Conservation (phyloP, 768 basidiomycete genomes). For the Tulasnella sp. region DNA sequence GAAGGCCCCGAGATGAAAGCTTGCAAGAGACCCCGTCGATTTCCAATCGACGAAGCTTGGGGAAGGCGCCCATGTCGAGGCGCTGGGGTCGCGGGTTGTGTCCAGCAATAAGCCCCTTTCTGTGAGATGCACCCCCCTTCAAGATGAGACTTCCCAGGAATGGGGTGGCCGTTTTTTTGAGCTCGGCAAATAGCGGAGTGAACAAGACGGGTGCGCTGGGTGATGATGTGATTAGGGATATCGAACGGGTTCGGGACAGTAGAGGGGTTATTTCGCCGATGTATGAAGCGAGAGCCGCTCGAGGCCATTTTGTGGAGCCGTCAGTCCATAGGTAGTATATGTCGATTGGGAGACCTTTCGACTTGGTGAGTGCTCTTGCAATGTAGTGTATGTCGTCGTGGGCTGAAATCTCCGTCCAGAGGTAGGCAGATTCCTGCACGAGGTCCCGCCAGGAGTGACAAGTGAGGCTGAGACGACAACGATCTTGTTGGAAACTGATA, state of each 20-base stretch:
- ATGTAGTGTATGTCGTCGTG: not conserved
- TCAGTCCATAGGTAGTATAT: not conserved
- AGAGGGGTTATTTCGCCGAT: not conserved
- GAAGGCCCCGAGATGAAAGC: not conserved
- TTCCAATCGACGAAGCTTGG: not conserved
- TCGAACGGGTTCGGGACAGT: not conserved
- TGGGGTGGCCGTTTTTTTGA: not conserved
- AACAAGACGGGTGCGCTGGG: not conserved
- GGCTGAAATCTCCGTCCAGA: not conserved
- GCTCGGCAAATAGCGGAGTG: not conserved
- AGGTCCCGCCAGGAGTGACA: not conserved
- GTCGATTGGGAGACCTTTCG: not conserved
- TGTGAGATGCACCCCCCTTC: not conserved
- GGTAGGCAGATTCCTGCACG: not conserved
- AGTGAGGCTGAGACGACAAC: not conserved
- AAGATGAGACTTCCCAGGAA: not conserved
- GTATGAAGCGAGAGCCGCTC: not conserved
- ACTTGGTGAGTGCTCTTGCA: not conserved
- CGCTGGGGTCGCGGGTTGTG: not conserved
- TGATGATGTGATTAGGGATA: not conserved
- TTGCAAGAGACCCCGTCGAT: not conserved
- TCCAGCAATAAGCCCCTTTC: not conserved
- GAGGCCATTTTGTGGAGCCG: not conserved
- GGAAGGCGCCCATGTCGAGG: not conserved
- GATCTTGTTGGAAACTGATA: not conserved